Conservation (phyloP, 345 rosid genomes). For the Euphorbia peplus region DNA sequence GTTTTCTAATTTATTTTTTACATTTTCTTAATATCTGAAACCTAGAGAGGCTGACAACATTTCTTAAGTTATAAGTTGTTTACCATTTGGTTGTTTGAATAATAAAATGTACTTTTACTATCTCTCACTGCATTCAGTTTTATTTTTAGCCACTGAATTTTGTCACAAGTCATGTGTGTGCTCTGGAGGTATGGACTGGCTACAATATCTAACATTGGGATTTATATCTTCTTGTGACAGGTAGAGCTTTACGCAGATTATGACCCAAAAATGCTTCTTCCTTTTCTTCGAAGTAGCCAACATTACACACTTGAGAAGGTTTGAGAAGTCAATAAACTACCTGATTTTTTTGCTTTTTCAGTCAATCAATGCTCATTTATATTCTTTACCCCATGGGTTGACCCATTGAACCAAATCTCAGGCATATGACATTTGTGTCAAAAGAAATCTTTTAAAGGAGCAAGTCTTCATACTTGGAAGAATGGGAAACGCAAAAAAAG, state of each 20-base stretch:
- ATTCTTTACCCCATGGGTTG: slow-evolving; percentile 15
- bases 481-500: slow-evolving; percentile 94
- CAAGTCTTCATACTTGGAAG: slow-evolving; percentile 97
- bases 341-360: slow-evolving; percentile 6
- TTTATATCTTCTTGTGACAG: slow-evolving; percentile 40
- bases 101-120: not conserved
- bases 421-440: slow-evolving; percentile 88
- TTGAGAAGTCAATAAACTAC: slow-evolving; percentile 25
- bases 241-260: slow-evolving; percentile 91
- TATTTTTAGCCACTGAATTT: slow-evolving; percentile 3
- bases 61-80: not conserved
- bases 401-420: slow-evolving; percentile 37
- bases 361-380: not conserved
- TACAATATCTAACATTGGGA: slow-evolving; percentile 17
- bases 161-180: not conserved
- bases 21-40: not conserved
- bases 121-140: not conserved
- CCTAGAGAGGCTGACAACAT: not conserved
- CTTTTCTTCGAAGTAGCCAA: slow-evolving; percentile 95
- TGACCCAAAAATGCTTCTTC: slow-evolving; percentile 90
- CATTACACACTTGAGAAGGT: slow-evolving; percentile 98
- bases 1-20: not conserved
- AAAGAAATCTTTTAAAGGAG: slow-evolving; percentile 74
- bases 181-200: not conserved
- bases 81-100: not conserved